Conservation (phyloP, 768 basidiomycete species). For the Russula sp. region DNA sequence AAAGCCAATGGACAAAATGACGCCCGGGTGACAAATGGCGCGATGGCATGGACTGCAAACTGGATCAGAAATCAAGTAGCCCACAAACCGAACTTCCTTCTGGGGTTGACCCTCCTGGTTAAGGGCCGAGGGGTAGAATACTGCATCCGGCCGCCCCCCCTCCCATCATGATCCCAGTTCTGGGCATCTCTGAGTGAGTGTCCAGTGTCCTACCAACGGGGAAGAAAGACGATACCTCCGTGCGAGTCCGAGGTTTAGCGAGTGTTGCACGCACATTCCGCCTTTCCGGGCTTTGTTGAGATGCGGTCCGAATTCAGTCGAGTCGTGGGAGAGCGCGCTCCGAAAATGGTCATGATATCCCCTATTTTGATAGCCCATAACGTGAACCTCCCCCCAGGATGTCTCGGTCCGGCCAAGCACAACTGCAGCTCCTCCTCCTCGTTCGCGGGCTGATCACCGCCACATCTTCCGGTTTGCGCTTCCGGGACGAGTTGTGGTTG, state of each 20-base stretch:
- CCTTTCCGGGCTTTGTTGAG: neutral
- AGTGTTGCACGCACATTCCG: too few relatives aligned
- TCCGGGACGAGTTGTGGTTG: neutral
- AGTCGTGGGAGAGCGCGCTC: neutral
- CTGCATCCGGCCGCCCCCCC: neutral
- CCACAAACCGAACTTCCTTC: neutral
- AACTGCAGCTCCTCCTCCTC: too few relatives aligned
- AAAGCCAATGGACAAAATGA: slow-evolving; percentile 4
- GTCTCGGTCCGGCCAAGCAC: neutral
- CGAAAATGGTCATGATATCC: neutral
- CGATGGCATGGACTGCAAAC: neutral
- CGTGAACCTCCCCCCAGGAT: neutral
- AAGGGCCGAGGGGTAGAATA: neutral
- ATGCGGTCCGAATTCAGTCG: slow-evolving; percentile 9
- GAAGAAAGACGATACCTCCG: slow-evolving; percentile 1
- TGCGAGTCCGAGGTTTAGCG: neutral
- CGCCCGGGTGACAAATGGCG: slow-evolving; percentile 8
- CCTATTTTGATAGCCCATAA: neutral
- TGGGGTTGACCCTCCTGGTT: neutral
- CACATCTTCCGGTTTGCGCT: neutral
- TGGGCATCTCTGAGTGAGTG: neutral
- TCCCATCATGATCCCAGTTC: neutral
- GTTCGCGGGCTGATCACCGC: neutral
- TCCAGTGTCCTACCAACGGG: neutral
- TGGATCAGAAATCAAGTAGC: neutral